These are phyloP conservation scores for Cystofilobasidium ferigula DNA, from an alignment of 768 basidiomycete genomes.

Conservation along the genomic window DNA sequence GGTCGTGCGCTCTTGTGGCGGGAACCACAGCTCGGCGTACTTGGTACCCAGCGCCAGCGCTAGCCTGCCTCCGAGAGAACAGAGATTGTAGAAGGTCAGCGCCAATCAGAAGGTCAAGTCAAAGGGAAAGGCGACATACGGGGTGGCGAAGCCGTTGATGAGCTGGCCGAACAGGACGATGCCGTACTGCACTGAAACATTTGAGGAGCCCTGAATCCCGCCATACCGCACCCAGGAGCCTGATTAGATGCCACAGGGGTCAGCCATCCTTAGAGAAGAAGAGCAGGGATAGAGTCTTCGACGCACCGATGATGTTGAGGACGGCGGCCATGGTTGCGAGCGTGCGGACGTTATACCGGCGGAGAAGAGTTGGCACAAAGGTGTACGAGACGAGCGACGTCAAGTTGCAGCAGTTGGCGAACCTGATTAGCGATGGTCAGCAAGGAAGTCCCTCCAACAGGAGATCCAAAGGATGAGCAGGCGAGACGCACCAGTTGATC, in stretches of 20 bases:
- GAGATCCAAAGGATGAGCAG: no score
- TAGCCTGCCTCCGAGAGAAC: no score
- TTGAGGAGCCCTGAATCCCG: slow-evolving; percentile 51
- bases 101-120: not conserved
- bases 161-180: slow-evolving; percentile 62
- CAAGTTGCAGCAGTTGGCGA: slow-evolving; percentile 56
- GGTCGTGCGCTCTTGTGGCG: slow-evolving; percentile 61
- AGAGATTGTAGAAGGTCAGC: no score
- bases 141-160: not conserved
- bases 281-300: slow-evolving; percentile 38
- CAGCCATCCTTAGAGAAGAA: slow-evolving; percentile 55
- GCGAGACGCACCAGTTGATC: not conserved
- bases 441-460: no score
- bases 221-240: slow-evolving; percentile 72
- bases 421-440: slow-evolving; percentile 43
- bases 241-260: slow-evolving; percentile 51
- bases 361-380: slow-evolving; percentile 50
- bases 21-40: slow-evolving; percentile 77
- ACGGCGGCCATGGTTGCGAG: slow-evolving; percentile 42
- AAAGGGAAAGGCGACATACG: slow-evolving; percentile 47
- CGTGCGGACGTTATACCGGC: slow-evolving; percentile 51
- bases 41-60: slow-evolving; percentile 69
- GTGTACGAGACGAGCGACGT: slow-evolving; percentile 56
- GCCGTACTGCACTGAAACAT: slow-evolving; percentile 48
- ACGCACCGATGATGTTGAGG: slow-evolving; percentile 6